Base-by-base conservation (phyloP, 768 basidiomycete species). In the Termitomyces sp. region DNA sequence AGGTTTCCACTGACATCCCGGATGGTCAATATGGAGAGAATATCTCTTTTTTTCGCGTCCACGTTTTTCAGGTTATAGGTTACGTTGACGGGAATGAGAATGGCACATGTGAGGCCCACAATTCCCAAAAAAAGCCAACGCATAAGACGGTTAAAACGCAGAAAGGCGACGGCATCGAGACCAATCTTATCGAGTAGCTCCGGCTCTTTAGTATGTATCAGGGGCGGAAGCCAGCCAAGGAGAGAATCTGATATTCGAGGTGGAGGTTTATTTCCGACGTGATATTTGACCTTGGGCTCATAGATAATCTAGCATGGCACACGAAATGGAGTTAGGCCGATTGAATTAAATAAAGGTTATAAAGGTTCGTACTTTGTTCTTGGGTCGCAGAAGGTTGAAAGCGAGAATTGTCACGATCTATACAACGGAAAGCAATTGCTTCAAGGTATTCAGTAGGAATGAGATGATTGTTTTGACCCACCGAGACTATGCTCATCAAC, bases 231-330 rank as follows among this genome's bases (percentile, higher is more conserved):
- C 96, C 96, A 99, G 61, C 93, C 91, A 48, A 93, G 83, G 46
- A 96, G 70, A 1, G 89, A 87, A 70, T 90, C 87, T 39, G 87
- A 87, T 70, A 96, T 91, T 24, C 84, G 83, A 7, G 92, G 92
- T 32, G 91, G 92, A 27, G 80, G 76, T 69, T 92, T 92, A 71
- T 84, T 72, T 42, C 87, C 89, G 59, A 83, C 79, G 67, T 92
- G 91, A 68, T 94, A 95, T 72, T 95, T 95, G 73, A 92, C 85
- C 74, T 95, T 97, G 61, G 93, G 95, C 69, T 94, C 91, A 68
- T 96, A 96, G 58, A 95, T 85, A 60, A 92, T 83, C 93, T 93
- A 58, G 33, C 1, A 47, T 20, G 3, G 37, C 24, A 27, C 8
- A 56, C 68, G 39, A 68, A 58, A 26, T 32, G 14, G 26, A 22